phyloP scores from a whole-genome alignment of 176 grass and related monocot species.

The Avena atlantica region DNA sequence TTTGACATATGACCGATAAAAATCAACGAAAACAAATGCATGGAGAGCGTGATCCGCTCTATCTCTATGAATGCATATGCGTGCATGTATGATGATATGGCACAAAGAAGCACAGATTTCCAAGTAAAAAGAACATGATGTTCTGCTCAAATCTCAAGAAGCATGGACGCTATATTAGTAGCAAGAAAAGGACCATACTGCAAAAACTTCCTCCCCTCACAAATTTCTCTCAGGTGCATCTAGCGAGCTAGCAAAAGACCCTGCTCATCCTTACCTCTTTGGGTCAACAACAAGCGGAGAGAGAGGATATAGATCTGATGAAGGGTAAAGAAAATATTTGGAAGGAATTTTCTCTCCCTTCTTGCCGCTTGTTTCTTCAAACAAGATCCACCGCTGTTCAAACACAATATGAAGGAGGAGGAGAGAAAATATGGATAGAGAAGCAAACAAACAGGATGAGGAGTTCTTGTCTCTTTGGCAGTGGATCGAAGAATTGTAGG shows the following conservation, averaged over 20 bases:
- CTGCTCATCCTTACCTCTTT: slow-evolving; percentile 53
- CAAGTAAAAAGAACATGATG: slow-evolving; percentile 40
- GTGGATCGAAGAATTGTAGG: slow-evolving; percentile 43
- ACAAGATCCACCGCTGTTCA: slow-evolving; percentile 42
- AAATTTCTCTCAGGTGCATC: slow-evolving; percentile 42
- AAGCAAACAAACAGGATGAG: slow-evolving; percentile 31
- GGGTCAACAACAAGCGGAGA: slow-evolving; percentile 46
- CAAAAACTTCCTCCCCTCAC: slow-evolving; percentile 15
- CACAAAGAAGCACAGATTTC: slow-evolving; percentile 53
- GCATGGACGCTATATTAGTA: slow-evolving; percentile 40
- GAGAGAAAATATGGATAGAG: slow-evolving; percentile 20
- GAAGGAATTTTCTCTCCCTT: neutral
- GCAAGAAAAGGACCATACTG: slow-evolving; percentile 27
- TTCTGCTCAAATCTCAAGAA: slow-evolving; percentile 54
- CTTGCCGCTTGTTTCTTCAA: slow-evolving; percentile 42
- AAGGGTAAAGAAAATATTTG: slow-evolving; percentile 13
- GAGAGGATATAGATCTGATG: slow-evolving; percentile 50
- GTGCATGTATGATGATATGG: slow-evolving; percentile 57
- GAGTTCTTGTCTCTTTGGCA: slow-evolving; percentile 40
- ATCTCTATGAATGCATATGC: slow-evolving; percentile 41
- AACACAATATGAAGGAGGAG: neutral
- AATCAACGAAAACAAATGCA: slow-evolving; percentile 41
- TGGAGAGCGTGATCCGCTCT: slow-evolving; percentile 34
- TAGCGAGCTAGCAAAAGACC: slow-evolving; percentile 22
- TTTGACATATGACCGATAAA: slow-evolving; percentile 30